phyloP scores from a whole-genome alignment of 2,329 filamentous ascomycete species.

The Juglanconis oblonga region DNA sequence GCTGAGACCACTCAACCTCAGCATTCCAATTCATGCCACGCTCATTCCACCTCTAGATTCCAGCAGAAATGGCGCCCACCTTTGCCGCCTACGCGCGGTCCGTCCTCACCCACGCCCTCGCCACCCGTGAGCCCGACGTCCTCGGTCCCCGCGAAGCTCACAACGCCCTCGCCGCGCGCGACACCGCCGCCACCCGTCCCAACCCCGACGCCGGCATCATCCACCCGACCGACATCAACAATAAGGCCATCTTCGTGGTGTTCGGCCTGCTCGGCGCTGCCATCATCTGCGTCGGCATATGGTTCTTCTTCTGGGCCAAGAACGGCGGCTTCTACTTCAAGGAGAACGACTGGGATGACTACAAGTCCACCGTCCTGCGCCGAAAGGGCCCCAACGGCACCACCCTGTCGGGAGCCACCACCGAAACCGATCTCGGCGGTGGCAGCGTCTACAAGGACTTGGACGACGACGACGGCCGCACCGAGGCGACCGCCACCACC shows the following conservation, averaged over 20 bases:
- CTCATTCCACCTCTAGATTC: constrained; percentile 6
- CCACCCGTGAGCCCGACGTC: constrained; percentile 23
- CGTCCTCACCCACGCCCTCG: constrained; percentile 28
- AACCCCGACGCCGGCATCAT: constrained; percentile 48
- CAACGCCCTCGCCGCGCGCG: constrained; percentile 40
- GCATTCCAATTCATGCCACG: neutral
- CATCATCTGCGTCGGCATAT: constrained; percentile 75
- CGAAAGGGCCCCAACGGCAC: constrained; percentile 88
- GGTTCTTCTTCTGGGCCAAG: constrained; percentile 99
- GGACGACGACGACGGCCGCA: constrained; percentile 37
- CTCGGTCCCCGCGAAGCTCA: constrained; percentile 43
- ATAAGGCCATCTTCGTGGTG: constrained; percentile 74
- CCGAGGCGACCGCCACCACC: constrained; percentile 30
- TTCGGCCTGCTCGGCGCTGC: constrained; percentile 79
- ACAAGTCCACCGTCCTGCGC: constrained; percentile 90
- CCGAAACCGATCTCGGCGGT: constrained; percentile 80
- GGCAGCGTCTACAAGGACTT: constrained; percentile 80
- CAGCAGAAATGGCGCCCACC: constrained; percentile 38
- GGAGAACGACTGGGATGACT: constrained; percentile 92
- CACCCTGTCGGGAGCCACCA: constrained; percentile 77
- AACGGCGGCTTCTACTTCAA: constrained; percentile 91
- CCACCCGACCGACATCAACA: constrained; percentile 57
- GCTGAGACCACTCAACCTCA: constrained; percentile 21
- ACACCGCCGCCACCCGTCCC: constrained; percentile 27
- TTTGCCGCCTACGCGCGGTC: constrained; percentile 13